Evolutionary conservation across 2,329 filamentous ascomycete species (phyloP).

Genomic region (Graphiopsis chlorocephala): DNA sequence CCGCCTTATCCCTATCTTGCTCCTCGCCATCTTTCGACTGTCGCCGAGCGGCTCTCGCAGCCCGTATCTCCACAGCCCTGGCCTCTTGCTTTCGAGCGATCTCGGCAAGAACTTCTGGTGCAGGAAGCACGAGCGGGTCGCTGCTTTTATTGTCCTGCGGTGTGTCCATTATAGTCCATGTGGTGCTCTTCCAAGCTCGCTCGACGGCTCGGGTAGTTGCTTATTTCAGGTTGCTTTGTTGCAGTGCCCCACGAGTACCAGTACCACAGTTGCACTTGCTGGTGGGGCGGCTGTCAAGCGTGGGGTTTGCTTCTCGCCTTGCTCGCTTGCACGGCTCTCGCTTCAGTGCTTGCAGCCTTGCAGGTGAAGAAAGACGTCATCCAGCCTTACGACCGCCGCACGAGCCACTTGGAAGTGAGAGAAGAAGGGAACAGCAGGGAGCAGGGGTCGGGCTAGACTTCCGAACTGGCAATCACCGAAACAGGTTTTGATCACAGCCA

Average conservation of each 20-base stretch:
- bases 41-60: neutral
- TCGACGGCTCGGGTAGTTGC: conserved; percentile 13
- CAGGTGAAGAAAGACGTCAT: conserved; percentile 3
- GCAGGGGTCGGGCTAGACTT: neutral
- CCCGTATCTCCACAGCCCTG: conserved; percentile 17
- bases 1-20: conserved; percentile 24
- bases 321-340: neutral
- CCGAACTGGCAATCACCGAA: neutral
- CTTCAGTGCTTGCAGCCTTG: conserved; percentile 1
- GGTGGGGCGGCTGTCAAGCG: neutral
- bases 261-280: conserved; percentile 3
- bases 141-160: conserved; percentile 13
- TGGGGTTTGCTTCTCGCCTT: conserved; percentile 2
- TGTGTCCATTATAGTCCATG: conserved; percentile 10
- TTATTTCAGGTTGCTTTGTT: conserved; percentile 1
- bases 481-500: conserved; percentile 9
- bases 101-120: conserved; percentile 32
- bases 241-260: neutral
- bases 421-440: neutral
- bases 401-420: neutral
- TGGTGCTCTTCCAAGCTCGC: neutral
- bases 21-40: conserved; percentile 1
- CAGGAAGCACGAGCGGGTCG: conserved; percentile 29
- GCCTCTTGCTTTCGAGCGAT: conserved; percentile 36
- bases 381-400: neutral